Conservation (phyloP, 108 stramenopile species). For the Conticribra weissflogii region DNA sequence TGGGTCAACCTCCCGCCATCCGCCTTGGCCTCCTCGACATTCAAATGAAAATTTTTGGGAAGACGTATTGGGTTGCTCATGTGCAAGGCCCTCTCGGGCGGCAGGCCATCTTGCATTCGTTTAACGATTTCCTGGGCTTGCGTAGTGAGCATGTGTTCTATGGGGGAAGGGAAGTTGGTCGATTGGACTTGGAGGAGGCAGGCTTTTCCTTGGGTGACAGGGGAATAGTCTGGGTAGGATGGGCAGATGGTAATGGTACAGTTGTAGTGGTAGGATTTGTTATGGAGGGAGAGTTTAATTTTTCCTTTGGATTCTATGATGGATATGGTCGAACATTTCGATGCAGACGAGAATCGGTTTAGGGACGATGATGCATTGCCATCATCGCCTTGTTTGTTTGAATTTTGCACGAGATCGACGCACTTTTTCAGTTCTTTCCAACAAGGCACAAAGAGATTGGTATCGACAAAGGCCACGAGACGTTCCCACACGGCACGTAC, state of each 20-base stretch:
- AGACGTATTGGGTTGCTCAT: conserved; percentile 53
- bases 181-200: conserved; percentile 39
- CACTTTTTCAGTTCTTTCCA: conserved; percentile 56
- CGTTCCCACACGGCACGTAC: conserved; percentile 31
- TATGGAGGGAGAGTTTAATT: conserved; percentile 36
- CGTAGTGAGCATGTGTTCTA: conserved; percentile 51
- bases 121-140: conserved; percentile 54
- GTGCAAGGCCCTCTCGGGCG: conserved; percentile 34
- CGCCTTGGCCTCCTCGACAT: conserved; percentile 17
- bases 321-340: conserved; percentile 35
- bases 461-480: conserved; percentile 43
- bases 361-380: neutral
- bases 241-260: conserved; percentile 47
- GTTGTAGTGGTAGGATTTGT: conserved; percentile 41
- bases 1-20: conserved; percentile 21
- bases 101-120: conserved; percentile 52
- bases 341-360: no score
- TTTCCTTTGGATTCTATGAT: conserved; percentile 47
- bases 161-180: conserved; percentile 54
- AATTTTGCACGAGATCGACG: conserved; percentile 36
- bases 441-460: conserved; percentile 52
- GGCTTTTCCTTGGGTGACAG: conserved; percentile 25
- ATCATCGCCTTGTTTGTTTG: no score
- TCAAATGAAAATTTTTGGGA: conserved; percentile 40
- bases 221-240: conserved; percentile 48